Evolutionary conservation across 208 protist species (phyloP).

Genomic region (Trypanosoma avium): DNA sequence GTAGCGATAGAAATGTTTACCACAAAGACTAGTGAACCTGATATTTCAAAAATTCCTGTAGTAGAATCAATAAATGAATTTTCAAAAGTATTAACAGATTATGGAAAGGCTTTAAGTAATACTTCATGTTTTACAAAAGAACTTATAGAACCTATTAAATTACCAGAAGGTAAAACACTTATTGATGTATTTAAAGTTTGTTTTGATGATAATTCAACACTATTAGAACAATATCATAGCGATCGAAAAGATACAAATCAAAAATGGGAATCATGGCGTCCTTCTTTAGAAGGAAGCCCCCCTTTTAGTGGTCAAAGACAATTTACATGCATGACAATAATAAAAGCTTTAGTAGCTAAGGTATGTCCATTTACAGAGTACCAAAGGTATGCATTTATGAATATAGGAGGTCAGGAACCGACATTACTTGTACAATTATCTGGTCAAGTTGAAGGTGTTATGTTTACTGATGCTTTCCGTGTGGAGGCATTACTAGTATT

Average conservation of each 20-base stretch:
- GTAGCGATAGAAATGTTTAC: constrained; percentile 28
- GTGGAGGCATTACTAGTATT: constrained; percentile 46
- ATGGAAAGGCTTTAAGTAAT: constrained; percentile 55
- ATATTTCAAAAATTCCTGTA: constrained; percentile 43
- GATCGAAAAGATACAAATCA: constrained; percentile 48
- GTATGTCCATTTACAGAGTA: constrained; percentile 56
- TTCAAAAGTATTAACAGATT: constrained; percentile 53
- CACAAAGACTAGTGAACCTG: constrained; percentile 41
- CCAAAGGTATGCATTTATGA: constrained; percentile 62
- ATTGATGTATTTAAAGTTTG: constrained; percentile 60
- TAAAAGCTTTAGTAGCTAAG: constrained; percentile 59
- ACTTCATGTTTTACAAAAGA: constrained; percentile 54
- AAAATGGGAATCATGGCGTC: constrained; percentile 54
- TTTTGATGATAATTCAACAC: constrained; percentile 50
- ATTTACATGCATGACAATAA: constrained; percentile 53
- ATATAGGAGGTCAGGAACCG: constrained; percentile 38
- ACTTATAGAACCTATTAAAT: constrained; percentile 42
- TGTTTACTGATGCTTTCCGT: constrained; percentile 65
- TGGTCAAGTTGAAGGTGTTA: constrained; percentile 53
- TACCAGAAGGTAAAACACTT: constrained; percentile 42
- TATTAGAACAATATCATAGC: constrained; percentile 49
- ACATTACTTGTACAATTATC: constrained; percentile 66
- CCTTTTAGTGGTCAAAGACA: constrained; percentile 50
- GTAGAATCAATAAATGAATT: constrained; percentile 48
- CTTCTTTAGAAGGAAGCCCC: constrained; percentile 31